Base-by-base conservation (phyloP, 2,329 filamentous ascomycete species). In the Phialemonium atrogriseum region DNA sequence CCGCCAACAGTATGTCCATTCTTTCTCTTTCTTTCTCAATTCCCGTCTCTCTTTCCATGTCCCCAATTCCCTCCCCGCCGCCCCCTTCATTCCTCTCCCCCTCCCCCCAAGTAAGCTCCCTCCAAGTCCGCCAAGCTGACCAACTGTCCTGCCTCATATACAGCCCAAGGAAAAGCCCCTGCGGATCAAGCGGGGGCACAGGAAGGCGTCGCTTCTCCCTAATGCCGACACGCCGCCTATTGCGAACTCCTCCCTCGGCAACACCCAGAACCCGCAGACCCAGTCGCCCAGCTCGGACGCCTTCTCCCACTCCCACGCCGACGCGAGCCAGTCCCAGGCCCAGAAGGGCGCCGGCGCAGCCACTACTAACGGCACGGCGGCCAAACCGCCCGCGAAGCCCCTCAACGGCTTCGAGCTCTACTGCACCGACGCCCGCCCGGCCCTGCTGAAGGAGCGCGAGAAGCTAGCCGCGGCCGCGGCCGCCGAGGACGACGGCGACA, bases 91-190 rank as follows among this genome's bases (percentile, higher is more conserved):
- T n/a, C n/a, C 32, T 37, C 30, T 34, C 33, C 20, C 33, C 31
- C 36, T 31, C 31, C 27, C 32, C 32, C 26, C 35, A 23, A 24
- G 20, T n/a, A 33, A 35, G 32, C 36, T 41, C 35, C 33, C 35
- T 42, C 31, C 34, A 18, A 31, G 33, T 32, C 43, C 25, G 38
- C 27, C 28, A 24, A 29, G 40, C 39, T 38, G 41, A 44, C 48
- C 51, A 40, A 48, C 38, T 29, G 33, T 30, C 28, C 28, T 30
- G 28, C 28, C 28, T 15, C 30, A 37, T 37, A 29, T 40, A 48
- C 53, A 84, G 79, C 82, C 82, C 20, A 80, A 84, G 56, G 81
- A 86, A 49, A 86, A 86, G 56, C 82, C 82, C 18, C 62, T 86
- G 41, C 73, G 82, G 19, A 78, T 74, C 40, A 87, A 87, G 64